Conservation (phyloP, 2,329 filamentous ascomycete species). For the Colletotrichum viniferum region DNA sequence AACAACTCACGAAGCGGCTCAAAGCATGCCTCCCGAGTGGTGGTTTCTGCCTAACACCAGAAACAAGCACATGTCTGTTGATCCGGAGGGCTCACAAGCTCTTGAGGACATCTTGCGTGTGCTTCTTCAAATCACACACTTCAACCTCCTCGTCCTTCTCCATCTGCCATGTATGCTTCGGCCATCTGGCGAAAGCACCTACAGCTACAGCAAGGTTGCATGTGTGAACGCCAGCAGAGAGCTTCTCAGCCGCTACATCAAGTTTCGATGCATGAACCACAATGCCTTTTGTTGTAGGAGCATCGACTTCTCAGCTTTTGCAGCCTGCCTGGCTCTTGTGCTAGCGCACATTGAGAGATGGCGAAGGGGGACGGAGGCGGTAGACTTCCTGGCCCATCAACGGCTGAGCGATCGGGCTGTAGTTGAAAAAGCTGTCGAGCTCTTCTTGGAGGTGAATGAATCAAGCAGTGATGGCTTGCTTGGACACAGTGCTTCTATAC, state of each 20-base stretch:
- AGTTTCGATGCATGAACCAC: conserved; percentile 31
- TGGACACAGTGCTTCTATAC: conserved; percentile 29
- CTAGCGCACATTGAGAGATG: conserved; percentile 36
- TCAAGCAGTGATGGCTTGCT: conserved; percentile 31
- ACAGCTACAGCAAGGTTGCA: conserved; percentile 34
- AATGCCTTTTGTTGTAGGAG: conserved; percentile 31
- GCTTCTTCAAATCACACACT: conserved; percentile 33
- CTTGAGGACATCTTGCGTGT: conserved; percentile 29
- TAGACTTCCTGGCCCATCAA: conserved; percentile 41
- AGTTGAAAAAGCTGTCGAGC: conserved; percentile 37
- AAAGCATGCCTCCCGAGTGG: conserved; percentile 28
- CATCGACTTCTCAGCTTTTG: conserved; percentile 40
- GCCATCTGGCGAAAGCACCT: not conserved
- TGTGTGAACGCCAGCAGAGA: conserved; percentile 41
- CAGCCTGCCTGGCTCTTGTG: conserved; percentile 39
- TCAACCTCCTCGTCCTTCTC: conserved; percentile 34
- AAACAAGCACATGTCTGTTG: not conserved
- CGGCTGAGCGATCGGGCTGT: conserved; percentile 39
- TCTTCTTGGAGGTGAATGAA: conserved; percentile 33
- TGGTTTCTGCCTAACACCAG: conserved; percentile 26
- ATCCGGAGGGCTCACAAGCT: not conserved
- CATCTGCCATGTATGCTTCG: conserved; percentile 37
- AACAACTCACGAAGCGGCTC: conserved; percentile 27
- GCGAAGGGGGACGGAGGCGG: not conserved
- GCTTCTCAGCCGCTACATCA: conserved; percentile 37